Conservation (phyloP, 1,139 yeast species). For the Kurtzmaniella quercitrusa region DNA sequence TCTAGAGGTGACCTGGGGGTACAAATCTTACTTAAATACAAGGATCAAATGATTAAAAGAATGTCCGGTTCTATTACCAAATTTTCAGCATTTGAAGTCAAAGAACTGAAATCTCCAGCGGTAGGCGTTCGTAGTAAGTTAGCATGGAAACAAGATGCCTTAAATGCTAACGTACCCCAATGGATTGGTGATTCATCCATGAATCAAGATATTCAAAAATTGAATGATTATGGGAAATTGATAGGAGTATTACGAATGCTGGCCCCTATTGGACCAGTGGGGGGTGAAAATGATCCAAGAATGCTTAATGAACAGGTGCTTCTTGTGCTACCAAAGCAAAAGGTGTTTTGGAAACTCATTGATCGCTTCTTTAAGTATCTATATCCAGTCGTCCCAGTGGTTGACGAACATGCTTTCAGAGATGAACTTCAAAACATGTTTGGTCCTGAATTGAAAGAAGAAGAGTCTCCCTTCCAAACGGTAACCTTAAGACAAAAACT, state of each 20-base stretch:
- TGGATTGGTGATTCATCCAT: not conserved
- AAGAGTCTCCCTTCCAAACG: slow-evolving; percentile 10
- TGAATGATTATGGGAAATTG: slow-evolving; percentile 4
- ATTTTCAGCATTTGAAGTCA: slow-evolving; percentile 1
- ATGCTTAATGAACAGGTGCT: slow-evolving; percentile 3
- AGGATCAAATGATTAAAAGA: slow-evolving; percentile 2
- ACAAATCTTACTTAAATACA: slow-evolving; percentile 5
- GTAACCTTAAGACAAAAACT: slow-evolving; percentile 11
- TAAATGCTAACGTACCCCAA: not conserved
- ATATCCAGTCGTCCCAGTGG: slow-evolving; percentile 36
- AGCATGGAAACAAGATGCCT: not conserved
- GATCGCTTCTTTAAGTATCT: slow-evolving; percentile 33
- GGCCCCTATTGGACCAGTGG: not conserved
- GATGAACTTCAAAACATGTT: slow-evolving; percentile 7
- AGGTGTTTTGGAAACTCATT: slow-evolving; percentile 32
- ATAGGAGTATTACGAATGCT: not conserved
- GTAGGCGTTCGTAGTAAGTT: not conserved
- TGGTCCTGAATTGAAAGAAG: slow-evolving; percentile 8
- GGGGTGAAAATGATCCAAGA: not conserved
- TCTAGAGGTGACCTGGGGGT: slow-evolving; percentile 8
- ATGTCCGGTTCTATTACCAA: slow-evolving; percentile 1
- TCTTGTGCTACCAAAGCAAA: slow-evolving; percentile 27
- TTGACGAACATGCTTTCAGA: slow-evolving; percentile 27
- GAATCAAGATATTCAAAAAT: not conserved
- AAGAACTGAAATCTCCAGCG: not conserved